Evolutionary conservation across 257 asterid genomes (phyloP), one percentile per base, ranked within the genome.

Genomic region (Solanum neorickii): DNA sequence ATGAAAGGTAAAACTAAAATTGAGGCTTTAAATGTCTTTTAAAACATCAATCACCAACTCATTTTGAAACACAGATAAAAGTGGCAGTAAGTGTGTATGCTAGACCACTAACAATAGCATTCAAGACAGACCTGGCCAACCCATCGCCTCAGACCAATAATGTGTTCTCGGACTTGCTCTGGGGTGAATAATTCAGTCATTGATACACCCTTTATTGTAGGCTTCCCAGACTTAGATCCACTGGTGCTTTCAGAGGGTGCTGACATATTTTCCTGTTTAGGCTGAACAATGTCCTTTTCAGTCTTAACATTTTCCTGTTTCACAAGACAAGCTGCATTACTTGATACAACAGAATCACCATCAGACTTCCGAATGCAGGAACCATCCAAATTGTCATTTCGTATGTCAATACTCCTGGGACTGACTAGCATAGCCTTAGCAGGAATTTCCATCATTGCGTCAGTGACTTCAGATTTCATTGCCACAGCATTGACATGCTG

Each of bases 171-270:
- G 83, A 96, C 98, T 93, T 96, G 95, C 87, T 95, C 99, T 44
- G 98, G 98, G 76, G 99, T 94, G 93, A 97, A 97, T 88, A 97
- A 82, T 88, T 97, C 99, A 62, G 93, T 96, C 96, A 97, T 89
- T 37, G 99, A 97, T 49, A 97, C 99, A 82, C 98, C 99, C 88
- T 94, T 94, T 86, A 96, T 94, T 88, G 93, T 96, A 83, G 98
- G 95, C 93, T 97, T 97, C 93, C 98, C 99, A 85, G 98, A 95
- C 93, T 94, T 97, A 33, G 98, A 91, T 82, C 90, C 92, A 88
- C 89, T 86, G 20, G 94, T 87, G 88, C 86, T 91, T 86, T 95
- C 99, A 25, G 91, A 29, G 92, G 96, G 92, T 86, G 91, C 70
- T 47, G 91, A 75, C 15, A 78, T 83, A 86, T 52, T 92, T 89